Evolutionary conservation across 169 alveolate species (phyloP), one percentile per base, ranked within the genome.

Genomic region (Babesia gibsoni): DNA sequence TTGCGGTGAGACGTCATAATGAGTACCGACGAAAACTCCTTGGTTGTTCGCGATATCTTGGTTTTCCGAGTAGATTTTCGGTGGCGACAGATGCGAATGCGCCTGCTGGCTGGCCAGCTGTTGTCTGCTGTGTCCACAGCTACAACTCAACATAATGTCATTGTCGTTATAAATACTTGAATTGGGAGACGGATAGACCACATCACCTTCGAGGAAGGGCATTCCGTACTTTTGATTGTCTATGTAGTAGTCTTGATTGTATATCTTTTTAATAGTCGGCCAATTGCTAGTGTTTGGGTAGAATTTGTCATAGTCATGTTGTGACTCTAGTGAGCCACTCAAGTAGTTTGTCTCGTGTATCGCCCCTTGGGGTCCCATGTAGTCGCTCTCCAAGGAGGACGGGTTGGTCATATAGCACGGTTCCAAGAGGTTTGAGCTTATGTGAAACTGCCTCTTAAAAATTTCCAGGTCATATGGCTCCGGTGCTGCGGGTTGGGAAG

Each of bases 271-370:
- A 16, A 36, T 20, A 1, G 59, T 18, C n/a, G 52, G 56, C 72
- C 72, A 61, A 12, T 41, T 61, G 30, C 27, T 61, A 32, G 56
- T 56, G 35, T 58, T 42, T 50, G 27, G 72, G 32, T 61, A 61
- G 5, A 56, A 56, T 48, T 61, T 61, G 48, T 61, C 72, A 23
- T 22, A 61, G 30, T 61, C 72, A 35, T 61, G 72, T 48, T 61
- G 72, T 3, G 72, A 61, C 45, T 61, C 72, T 32, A 61, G 46
- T 9, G 72, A 61, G 0, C 72, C 72, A 35, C 72, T 61, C 46
- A 61, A 58, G 46, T 61, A 61, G 72, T 61, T 61, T 32, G 42
- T 61, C 18, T 61, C 72, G 14, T 45, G 56, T 32, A 27, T 49
- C 4, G 12, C 39, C 25, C 37, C 45, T 0, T 20, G n/a, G 46